These are phyloP conservation scores for Saxispiralis lemnorum DNA, from an alignment of 495 filamentous ascomycete genomes.

Conservation along the genomic window DNA sequence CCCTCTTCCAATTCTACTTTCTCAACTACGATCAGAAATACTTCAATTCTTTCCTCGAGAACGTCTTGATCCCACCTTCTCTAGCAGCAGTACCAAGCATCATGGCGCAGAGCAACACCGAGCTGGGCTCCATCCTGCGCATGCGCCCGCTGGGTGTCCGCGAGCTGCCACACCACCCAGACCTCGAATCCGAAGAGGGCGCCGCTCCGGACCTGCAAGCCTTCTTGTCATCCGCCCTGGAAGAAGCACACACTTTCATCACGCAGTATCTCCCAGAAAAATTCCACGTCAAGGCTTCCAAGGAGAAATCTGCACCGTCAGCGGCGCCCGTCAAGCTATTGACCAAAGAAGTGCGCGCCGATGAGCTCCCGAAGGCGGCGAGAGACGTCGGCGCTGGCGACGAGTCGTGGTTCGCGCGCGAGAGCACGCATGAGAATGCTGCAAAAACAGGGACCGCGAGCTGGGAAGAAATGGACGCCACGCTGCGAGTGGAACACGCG, in stretches of 20 bases:
- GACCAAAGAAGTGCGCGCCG: slow-evolving; percentile 18
- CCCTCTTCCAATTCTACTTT: too few species aligned
- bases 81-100: too few species aligned
- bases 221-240: slow-evolving; percentile 25
- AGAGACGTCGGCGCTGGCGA: slow-evolving; percentile 22
- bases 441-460: slow-evolving; percentile 39
- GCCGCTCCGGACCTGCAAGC: slow-evolving; percentile 6
- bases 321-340: slow-evolving; percentile 30
- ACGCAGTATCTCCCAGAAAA: slow-evolving; percentile 24
- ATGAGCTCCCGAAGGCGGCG: slow-evolving; percentile 19
- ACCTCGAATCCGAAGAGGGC: slow-evolving; percentile 6
- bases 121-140: slow-evolving; percentile 2
- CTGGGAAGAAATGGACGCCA: slow-evolving; percentile 45
- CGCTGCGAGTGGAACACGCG: slow-evolving; percentile 44
- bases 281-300: slow-evolving; percentile 26
- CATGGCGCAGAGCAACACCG: neutral
- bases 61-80: too few species aligned
- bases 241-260: slow-evolving; percentile 40
- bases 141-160: slow-evolving; percentile 3
- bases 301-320: slow-evolving; percentile 31
- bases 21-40: too few species aligned
- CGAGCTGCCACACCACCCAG: slow-evolving; percentile 12
- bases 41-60: too few species aligned
- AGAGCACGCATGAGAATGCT: slow-evolving; percentile 41
- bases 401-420: slow-evolving; percentile 43